Conservation (phyloP, 108 stramenopile genomes). For the Skeletonema potamos region DNA sequence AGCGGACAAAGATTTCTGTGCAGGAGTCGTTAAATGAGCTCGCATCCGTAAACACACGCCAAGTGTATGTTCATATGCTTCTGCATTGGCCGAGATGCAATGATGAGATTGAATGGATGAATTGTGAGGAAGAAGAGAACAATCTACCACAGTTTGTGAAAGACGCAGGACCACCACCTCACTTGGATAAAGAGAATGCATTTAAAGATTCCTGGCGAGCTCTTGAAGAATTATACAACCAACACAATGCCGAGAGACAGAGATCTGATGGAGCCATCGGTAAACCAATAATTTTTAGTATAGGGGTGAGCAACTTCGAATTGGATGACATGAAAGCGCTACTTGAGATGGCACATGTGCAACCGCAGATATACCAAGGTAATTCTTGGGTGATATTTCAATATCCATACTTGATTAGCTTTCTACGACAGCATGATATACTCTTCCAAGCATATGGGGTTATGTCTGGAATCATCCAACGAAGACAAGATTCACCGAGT, state of each 20-base stretch:
- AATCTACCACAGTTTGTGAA: conserved; percentile 55
- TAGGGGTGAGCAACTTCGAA: conserved; percentile 88
- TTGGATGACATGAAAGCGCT: conserved; percentile 65
- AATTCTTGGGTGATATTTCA: conserved; percentile 78
- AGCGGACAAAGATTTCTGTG: conserved; percentile 71
- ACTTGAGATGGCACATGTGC: conserved; percentile 32
- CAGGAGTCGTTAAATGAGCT: conserved; percentile 51
- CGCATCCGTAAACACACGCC: conserved; percentile 16
- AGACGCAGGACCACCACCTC: conserved; percentile 72
- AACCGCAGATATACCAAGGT: conserved; percentile 70
- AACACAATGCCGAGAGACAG: conserved; percentile 3
- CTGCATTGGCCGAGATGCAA: conserved; percentile 89
- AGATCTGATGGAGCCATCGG: neutral
- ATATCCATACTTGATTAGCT: conserved; percentile 61
- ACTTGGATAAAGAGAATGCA: conserved; percentile 66
- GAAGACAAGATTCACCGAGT: conserved; percentile 27
- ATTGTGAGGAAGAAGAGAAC: conserved; percentile 75
- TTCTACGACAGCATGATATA: conserved; percentile 52
- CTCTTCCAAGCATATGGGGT: conserved; percentile 72
- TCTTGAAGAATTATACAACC: conserved; percentile 65
- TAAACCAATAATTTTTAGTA: conserved; percentile 55
- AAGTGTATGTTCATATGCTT: conserved; percentile 65
- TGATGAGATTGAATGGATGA: conserved; percentile 81
- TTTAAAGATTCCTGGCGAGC: conserved; percentile 83
- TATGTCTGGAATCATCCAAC: conserved; percentile 54